phyloP scores from a whole-genome alignment of 352 stramenopile genomes.

The Salisapilia sapeloensis region DNA sequence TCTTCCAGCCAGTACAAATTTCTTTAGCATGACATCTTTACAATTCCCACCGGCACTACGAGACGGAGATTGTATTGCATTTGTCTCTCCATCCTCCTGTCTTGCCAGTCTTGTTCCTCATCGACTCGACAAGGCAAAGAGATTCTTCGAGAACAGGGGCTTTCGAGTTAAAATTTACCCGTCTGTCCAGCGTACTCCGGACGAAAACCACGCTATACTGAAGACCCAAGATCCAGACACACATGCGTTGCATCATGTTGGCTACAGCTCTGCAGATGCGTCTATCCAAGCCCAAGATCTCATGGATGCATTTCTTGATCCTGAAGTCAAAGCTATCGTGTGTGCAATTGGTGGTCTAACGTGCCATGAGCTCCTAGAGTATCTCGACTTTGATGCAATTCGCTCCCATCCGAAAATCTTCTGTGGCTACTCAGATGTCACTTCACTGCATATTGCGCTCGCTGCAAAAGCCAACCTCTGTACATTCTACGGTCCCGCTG shows the following conservation, averaged over 20 bases:
- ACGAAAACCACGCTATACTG: constrained; percentile 12
- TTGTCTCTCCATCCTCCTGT: constrained; percentile 26
- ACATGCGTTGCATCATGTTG: too few species aligned
- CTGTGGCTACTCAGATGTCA: constrained; percentile 41
- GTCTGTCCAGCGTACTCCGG: constrained; percentile 12
- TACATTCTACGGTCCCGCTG: constrained; percentile 42
- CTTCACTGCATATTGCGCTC: constrained; percentile 36
- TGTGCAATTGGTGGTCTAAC: constrained; percentile 41
- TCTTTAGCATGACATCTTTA: too few species aligned
- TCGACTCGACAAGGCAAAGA: constrained; percentile 16
- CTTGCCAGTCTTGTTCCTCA: constrained; percentile 20
- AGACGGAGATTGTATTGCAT: constrained; percentile 22
- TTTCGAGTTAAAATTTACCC: constrained; percentile 28
- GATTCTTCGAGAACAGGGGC: constrained; percentile 12
- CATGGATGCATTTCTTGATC: constrained; percentile 32
- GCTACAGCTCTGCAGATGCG: constrained; percentile 10
- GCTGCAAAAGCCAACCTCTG: constrained; percentile 18
- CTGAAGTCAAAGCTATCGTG: constrained; percentile 18
- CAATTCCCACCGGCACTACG: constrained; percentile 10
- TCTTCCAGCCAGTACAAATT: too few species aligned
- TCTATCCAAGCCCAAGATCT: constrained; percentile 19
- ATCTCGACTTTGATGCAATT: constrained; percentile 33
- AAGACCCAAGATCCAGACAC: constrained; percentile 4
- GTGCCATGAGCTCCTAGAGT: constrained; percentile 38
- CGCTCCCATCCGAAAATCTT: constrained; percentile 29